Conservation (phyloP, 305 asterid species). For the Fraxinus sp. region DNA sequence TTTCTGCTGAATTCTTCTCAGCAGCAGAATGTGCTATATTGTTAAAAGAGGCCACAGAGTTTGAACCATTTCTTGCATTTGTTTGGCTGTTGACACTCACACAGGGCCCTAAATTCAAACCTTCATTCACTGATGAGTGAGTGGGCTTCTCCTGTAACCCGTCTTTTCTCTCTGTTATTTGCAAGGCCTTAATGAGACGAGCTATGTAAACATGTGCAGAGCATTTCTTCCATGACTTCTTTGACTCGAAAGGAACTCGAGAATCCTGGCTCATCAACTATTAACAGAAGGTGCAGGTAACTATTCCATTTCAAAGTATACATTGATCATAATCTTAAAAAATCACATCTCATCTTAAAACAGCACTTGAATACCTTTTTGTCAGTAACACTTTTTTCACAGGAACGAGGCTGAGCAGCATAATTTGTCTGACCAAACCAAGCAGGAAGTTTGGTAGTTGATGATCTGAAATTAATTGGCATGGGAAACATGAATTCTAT, state of each 20-base stretch:
- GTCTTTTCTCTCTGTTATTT: slow-evolving; percentile 38
- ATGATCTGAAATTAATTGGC: slow-evolving; percentile 29
- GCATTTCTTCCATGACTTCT: slow-evolving; percentile 58
- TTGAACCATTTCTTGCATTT: slow-evolving; percentile 21
- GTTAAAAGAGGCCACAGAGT: slow-evolving; percentile 21
- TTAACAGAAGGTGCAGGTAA: background rate
- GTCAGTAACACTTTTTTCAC: slow-evolving; percentile 12
- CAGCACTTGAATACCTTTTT: slow-evolving; percentile 40
- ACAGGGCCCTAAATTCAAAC: slow-evolving; percentile 29
- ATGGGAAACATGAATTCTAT: slow-evolving; percentile 14
- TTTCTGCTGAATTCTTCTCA: slow-evolving; percentile 39
- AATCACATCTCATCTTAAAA: background rate
- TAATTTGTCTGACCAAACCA: slow-evolving; percentile 32
- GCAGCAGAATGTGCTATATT: slow-evolving; percentile 18
- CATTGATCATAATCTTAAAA: background rate
- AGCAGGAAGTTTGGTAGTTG: slow-evolving; percentile 33
- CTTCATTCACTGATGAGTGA: slow-evolving; percentile 27
- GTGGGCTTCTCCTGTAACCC: slow-evolving; percentile 33
- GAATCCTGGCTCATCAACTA: slow-evolving; percentile 28
- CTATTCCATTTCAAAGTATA: background rate
- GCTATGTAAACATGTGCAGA: slow-evolving; percentile 58
- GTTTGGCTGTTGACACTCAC: slow-evolving; percentile 22
- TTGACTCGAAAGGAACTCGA: slow-evolving; percentile 32
- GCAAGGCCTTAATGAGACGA: slow-evolving; percentile 49
- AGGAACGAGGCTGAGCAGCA: slow-evolving; percentile 30